Evolutionary conservation across 2,329 filamentous ascomycete species (phyloP), one percentile per base, ranked within the genome.

Genomic region (Pochonia chlamydosporia): DNA sequence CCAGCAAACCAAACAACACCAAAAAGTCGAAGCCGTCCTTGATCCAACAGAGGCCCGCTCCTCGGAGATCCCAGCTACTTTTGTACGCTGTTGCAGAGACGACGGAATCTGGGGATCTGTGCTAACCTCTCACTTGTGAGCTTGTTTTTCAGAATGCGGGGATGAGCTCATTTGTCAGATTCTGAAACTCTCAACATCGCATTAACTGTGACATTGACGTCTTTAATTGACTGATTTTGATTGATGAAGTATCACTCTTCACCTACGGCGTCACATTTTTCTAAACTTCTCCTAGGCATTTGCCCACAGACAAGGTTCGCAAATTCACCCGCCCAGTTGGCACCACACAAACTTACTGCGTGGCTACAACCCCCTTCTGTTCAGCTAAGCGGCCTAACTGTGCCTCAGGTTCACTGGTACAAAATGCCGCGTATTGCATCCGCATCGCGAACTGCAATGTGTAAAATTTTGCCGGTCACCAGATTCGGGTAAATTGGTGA

Each of bases 1-100:
- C 30, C 39, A 26, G 37, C 40, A 47, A 30, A 26, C 40, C 40
- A 42, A 33, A 42, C 44, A 40, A 41, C 44, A 36, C 36, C 37
- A 46, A 33, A 16, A 23, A 10, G 7, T 16, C 20, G 9, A 26
- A 20, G 31, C 30, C 13, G 8, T 44, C 43, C 24, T 39, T 37
- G 14, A 7, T 30, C n/a, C 23, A 8, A 16, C 7, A 8, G 28
- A 31, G 10, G 16, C 11, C 4, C 10, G 36, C 30, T 35, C 30
- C 43, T 14, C 24, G 35, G 23, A 30, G 43, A 45, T 45, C 35
- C 43, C 43, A 25, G 43, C 35, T 40, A 2, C 35, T 31, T 31
- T 40, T 18, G 35, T 45, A 14, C n/a, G 30, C 5, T 28, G 43
- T 35, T 45, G 20, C 35, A 45, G 43, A 45, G 25, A 20, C 43